These are phyloP conservation scores for Recurvomyces mirabilis DNA, from an alignment of 495 filamentous ascomycete genomes.

Conservation along the genomic window DNA sequence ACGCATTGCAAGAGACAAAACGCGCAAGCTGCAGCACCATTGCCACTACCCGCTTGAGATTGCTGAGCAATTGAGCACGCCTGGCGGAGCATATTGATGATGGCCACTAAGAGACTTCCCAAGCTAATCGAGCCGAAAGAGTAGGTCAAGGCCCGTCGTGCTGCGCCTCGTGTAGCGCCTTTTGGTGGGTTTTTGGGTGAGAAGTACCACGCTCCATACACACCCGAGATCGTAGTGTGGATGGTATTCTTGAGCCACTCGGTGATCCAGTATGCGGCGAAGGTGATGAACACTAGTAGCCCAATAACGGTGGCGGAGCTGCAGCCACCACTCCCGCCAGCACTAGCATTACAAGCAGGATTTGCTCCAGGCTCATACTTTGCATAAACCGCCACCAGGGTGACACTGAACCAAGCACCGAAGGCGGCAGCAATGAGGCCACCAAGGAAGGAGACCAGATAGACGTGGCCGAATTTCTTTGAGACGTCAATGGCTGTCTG, in stretches of 20 bases:
- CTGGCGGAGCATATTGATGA: conserved; percentile 75
- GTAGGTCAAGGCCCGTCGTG: conserved; percentile 70
- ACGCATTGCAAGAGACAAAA: conserved; percentile 66
- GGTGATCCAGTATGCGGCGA: conserved; percentile 83
- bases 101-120: conserved; percentile 73
- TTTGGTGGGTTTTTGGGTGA: conserved; percentile 57
- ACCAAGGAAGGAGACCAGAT: conserved; percentile 70
- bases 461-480: conserved; percentile 72
- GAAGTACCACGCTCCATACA: conserved; percentile 94
- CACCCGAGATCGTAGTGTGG: conserved; percentile 74
- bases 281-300: conserved; percentile 74
- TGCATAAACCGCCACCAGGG: conserved; percentile 57
- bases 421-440: conserved; percentile 64
- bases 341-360: conserved; percentile 45
- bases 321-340: conserved; percentile 48
- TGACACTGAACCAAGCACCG: conserved; percentile 50
- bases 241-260: conserved; percentile 89
- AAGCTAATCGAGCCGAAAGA: conserved; percentile 85
- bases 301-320: conserved; percentile 68
- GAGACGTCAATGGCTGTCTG: conserved; percentile 79
- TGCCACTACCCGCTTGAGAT: conserved; percentile 52
- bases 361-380: conserved; percentile 63
- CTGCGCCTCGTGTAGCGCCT: conserved; percentile 64
- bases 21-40: conserved; percentile 52
- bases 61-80: conserved; percentile 61